Conservation (phyloP, 2,329 filamentous ascomycete genomes). For the Xylaria sp. region DNA sequence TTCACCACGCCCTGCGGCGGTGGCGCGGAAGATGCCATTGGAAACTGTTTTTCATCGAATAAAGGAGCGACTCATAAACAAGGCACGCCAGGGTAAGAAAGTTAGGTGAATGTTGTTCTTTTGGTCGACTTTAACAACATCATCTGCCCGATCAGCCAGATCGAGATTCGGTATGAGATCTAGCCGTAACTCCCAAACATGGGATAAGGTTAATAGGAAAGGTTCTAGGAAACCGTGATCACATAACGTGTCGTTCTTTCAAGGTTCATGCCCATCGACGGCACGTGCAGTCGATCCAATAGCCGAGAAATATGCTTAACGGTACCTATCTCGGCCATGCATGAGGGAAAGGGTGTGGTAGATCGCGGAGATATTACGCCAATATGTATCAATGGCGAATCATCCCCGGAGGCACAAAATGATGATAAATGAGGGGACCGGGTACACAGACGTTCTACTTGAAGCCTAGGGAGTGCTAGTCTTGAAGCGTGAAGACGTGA, state of each 20-base stretch:
- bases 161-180: background rate
- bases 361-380: conserved; percentile 4
- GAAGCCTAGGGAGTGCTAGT: background rate
- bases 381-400: background rate
- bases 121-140: background rate
- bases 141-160: background rate
- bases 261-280: conserved; percentile 19
- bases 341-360: background rate
- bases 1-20: conserved; percentile 50
- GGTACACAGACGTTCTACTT: background rate
- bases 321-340: background rate
- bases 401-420: background rate
- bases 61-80: background rate
- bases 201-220: background rate
- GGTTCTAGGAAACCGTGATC: background rate
- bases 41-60: background rate
- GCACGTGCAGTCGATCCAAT: background rate
- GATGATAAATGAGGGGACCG: background rate
- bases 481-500: background rate
- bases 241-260: conserved; percentile 13
- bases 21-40: conserved; percentile 2
- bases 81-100: background rate
- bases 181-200: conserved; percentile 9
- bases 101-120: conserved; percentile 8
- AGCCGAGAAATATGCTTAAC: background rate